A percentile compares a stretch with the other conserved stretches of the same genome.
Conservation (phyloP, 2,329 filamentous ascomycete species). For the Penicillium occitanis region DNA sequence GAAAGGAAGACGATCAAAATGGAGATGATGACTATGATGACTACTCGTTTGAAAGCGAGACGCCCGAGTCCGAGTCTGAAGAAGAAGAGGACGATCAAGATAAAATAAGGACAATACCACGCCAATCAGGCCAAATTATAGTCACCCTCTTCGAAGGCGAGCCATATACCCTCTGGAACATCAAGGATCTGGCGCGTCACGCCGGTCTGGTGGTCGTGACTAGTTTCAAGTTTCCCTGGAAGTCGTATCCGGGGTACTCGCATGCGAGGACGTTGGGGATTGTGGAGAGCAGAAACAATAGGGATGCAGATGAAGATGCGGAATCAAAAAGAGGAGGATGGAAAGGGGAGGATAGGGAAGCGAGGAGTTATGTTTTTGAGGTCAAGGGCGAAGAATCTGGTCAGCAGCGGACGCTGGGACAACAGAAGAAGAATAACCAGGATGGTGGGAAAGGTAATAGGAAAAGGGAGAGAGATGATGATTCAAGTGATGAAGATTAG, state of each 20-base stretch:
- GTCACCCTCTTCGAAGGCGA: slow-evolving; percentile 91
- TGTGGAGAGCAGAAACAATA: slow-evolving; percentile 40
- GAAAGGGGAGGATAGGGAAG: slow-evolving; percentile 49
- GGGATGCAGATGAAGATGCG: neutral
- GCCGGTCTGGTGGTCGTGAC: slow-evolving; percentile 47
- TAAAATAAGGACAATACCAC: slow-evolving; percentile 21
- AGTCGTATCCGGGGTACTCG: slow-evolving; percentile 48
- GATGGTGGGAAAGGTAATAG: neutral
- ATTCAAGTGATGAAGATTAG: slow-evolving; percentile 14
- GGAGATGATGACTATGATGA: slow-evolving; percentile 23
- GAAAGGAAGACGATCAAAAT: slow-evolving; percentile 24
- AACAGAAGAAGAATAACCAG: neutral
- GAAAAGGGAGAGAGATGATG: neutral
- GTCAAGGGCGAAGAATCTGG: slow-evolving; percentile 36
- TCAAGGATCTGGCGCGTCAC: slow-evolving; percentile 81
- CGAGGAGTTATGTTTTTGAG: slow-evolving; percentile 49
- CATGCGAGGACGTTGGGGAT: slow-evolving; percentile 50
- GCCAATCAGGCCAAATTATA: slow-evolving; percentile 59
- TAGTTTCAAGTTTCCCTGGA: slow-evolving; percentile 51
- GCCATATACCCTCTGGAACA: slow-evolving; percentile 95
- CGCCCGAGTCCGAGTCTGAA: slow-evolving; percentile 23
- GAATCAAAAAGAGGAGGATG: slow-evolving; percentile 47
- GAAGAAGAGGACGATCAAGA: slow-evolving; percentile 24
- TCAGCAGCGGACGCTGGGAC: neutral
- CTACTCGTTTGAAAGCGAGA: slow-evolving; percentile 14